phyloP scores from a whole-genome alignment of 2,329 filamentous ascomycete species.

The Cytospora chrysosperma region DNA sequence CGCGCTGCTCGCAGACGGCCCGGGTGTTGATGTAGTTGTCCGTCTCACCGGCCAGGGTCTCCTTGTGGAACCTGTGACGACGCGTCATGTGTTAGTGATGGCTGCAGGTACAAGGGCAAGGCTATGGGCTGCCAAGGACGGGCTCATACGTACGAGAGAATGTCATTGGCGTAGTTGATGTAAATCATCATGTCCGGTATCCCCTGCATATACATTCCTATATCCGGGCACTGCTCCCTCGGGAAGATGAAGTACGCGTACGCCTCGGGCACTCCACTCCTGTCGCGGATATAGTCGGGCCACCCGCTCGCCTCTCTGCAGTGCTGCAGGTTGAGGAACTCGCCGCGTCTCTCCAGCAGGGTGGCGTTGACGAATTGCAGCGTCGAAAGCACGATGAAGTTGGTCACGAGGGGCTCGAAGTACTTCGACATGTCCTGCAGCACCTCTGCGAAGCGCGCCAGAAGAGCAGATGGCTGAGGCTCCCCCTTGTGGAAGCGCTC shows the following conservation, averaged over 20 bases:
- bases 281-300: slow-evolving; percentile 5
- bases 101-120: too few relatives aligned
- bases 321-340: background rate
- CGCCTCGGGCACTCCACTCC: background rate
- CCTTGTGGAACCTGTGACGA: slow-evolving; percentile 1
- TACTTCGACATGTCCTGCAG: too few relatives aligned
- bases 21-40: slow-evolving; percentile 3
- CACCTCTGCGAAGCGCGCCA: too few relatives aligned
- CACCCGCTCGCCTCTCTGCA: background rate
- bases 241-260: slow-evolving; percentile 8
- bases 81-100: background rate
- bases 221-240: background rate
- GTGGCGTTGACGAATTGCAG: slow-evolving; percentile 4
- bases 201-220: background rate
- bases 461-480: too few relatives aligned
- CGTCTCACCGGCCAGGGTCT: background rate
- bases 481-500: too few relatives aligned
- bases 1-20: background rate
- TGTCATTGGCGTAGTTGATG: slow-evolving; percentile 1
- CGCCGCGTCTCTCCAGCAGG: background rate
- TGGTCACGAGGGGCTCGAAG: too few relatives aligned
- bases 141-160: slow-evolving; percentile 5
- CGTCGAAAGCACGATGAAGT: background rate
- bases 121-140: too few relatives aligned
- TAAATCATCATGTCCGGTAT: background rate